phyloP scores from a whole-genome alignment of 305 asterid species.

The Fraxinus baroniana region DNA sequence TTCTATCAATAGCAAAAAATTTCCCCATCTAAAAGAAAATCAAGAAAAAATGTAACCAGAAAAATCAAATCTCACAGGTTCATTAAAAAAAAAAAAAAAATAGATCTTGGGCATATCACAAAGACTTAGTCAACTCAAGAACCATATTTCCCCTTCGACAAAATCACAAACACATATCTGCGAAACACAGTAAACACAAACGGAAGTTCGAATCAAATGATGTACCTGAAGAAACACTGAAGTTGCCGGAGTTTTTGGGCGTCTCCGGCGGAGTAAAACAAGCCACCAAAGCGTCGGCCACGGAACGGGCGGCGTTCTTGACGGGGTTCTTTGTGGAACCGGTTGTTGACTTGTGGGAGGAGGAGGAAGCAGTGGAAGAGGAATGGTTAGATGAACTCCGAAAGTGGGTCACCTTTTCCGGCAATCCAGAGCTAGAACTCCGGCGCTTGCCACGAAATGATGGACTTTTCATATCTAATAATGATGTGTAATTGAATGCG shows the following conservation, averaged over 20 bases:
- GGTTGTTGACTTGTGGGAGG: constrained; percentile 41
- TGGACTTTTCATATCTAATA: constrained; percentile 38
- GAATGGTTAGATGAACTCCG: constrained; percentile 38
- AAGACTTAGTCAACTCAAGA: neutral
- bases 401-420: constrained; percentile 34
- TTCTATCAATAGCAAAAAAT: neutral
- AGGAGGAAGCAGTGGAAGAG: constrained; percentile 37
- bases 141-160: neutral
- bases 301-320: constrained; percentile 46
- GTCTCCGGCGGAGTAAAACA: constrained; percentile 74
- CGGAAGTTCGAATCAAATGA: neutral
- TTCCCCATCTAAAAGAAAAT: neutral
- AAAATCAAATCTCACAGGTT: neutral
- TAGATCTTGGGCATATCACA: neutral
- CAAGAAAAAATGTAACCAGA: neutral
- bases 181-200: neutral
- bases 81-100: too few relatives aligned
- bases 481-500: neutral
- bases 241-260: constrained; percentile 30
- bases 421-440: constrained; percentile 33
- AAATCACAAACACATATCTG: neutral
- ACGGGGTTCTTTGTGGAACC: constrained; percentile 33
- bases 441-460: constrained; percentile 24
- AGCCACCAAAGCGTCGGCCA: constrained; percentile 54
- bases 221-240: constrained; percentile 55